These are phyloP conservation scores for Trichoderma atrobrunneum DNA, from an alignment of 2,329 filamentous ascomycete species.

Conservation along the genomic window DNA sequence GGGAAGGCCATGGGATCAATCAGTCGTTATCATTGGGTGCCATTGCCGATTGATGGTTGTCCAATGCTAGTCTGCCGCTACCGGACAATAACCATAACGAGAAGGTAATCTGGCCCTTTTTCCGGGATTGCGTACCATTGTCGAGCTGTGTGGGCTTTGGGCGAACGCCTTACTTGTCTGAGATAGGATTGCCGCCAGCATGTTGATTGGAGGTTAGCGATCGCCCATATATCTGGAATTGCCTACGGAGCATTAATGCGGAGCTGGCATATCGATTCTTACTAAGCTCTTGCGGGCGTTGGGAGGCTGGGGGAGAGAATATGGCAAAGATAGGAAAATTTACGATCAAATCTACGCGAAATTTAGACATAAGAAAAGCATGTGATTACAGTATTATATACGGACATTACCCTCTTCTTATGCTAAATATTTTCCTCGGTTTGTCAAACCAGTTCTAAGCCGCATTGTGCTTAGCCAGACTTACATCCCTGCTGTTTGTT, in stretches of 20 bases:
- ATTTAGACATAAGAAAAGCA: background rate
- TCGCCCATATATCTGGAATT: background rate
- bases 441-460: background rate
- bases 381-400: background rate
- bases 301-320: background rate
- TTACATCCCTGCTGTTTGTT: background rate
- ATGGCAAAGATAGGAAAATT: background rate
- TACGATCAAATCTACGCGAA: background rate
- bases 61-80: constrained; percentile 14
- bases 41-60: background rate
- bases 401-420: background rate
- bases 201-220: background rate
- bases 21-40: background rate
- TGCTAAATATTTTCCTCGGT: background rate
- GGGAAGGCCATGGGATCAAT: background rate
- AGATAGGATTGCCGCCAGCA: background rate
- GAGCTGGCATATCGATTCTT: background rate
- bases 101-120: constrained; percentile 10
- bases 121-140: constrained; percentile 4
- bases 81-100: constrained; percentile 15
- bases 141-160: background rate
- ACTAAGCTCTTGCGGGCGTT: background rate
- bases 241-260: background rate
- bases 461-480: background rate
- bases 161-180: background rate